Evolutionary conservation across 805 yeast genomes (phyloP).

Genomic region (Hanseniaspora hatyaiensis): DNA sequence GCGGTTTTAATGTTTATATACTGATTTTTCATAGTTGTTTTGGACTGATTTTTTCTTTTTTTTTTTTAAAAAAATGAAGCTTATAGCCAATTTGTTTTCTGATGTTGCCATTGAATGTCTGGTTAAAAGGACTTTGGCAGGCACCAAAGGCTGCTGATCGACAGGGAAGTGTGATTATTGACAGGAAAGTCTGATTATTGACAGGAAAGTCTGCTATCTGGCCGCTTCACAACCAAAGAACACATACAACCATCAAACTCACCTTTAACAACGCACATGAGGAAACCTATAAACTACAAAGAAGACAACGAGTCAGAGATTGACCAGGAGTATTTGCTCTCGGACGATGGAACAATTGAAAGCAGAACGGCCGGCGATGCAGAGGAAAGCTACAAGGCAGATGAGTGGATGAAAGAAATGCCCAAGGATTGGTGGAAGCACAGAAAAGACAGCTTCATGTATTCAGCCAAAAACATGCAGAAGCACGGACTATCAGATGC

Average conservation of each 20-base stretch:
- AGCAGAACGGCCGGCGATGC: not conserved
- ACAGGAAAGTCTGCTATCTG: no score
- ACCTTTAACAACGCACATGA: not conserved
- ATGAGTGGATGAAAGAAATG: conserved; percentile 16
- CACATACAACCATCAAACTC: no score
- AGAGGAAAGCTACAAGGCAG: conserved; percentile 7
- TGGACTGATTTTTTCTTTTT: not conserved
- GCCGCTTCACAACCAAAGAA: no score
- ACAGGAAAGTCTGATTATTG: no score
- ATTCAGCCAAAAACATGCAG: conserved; percentile 9
- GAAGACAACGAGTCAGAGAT: conserved; percentile 10
- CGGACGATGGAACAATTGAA: conserved; percentile 1
- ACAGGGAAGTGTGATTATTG: no score
- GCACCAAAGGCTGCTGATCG: no score
- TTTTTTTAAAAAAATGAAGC: not conserved
- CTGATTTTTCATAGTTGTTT: not conserved
- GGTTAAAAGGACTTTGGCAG: no score
- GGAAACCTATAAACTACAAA: conserved; percentile 4
- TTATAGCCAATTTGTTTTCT: no score
- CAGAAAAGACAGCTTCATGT: conserved; percentile 2
- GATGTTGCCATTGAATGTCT: no score
- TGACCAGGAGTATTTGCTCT: conserved; percentile 12
- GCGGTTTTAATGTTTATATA: not conserved
- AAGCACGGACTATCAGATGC: conserved; percentile 13
- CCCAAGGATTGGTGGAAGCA: conserved; percentile 12